Evolutionary conservation across 805 yeast species (phyloP).

Genomic region (Blastobotrys robertii): DNA sequence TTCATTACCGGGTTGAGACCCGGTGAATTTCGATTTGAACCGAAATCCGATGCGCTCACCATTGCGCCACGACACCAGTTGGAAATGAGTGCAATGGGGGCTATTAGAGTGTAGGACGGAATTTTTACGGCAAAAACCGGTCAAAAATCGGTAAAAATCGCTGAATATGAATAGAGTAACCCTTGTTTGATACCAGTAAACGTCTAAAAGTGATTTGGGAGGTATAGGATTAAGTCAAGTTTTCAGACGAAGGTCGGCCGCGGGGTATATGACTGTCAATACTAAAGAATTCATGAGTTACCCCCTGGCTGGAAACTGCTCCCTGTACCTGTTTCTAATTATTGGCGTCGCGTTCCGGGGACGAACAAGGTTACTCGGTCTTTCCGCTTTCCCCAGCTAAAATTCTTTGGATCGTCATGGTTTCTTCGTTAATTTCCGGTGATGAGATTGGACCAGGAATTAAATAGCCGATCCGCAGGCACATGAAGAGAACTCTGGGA

Average conservation of each 20-base stretch:
- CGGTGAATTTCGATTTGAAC: too few relatives aligned
- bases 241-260: slow-evolving; percentile 73
- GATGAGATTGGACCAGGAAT: slow-evolving; percentile 72
- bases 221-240: too few relatives aligned
- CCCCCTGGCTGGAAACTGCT: slow-evolving; percentile 61
- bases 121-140: too few relatives aligned
- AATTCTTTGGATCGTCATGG: slow-evolving; percentile 69
- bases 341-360: slow-evolving; percentile 67
- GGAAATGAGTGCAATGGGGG: too few relatives aligned
- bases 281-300: slow-evolving; percentile 73
- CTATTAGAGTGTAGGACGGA: too few relatives aligned
- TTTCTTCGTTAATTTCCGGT: slow-evolving; percentile 78
- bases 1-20: too few relatives aligned
- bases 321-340: slow-evolving; percentile 58
- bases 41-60: too few relatives aligned
- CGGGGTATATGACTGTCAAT: slow-evolving; percentile 70
- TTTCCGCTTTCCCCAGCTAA: slow-evolving; percentile 77
- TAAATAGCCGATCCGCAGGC: slow-evolving; percentile 51
- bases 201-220: too few relatives aligned
- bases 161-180: too few relatives aligned
- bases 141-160: too few relatives aligned
- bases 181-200: too few relatives aligned
- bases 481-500: slow-evolving; percentile 56
- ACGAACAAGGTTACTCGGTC: slow-evolving; percentile 53
- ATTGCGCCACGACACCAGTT: too few relatives aligned